phyloP scores from a whole-genome alignment of 148 eudicot genomes.

The Linanthus parryae region DNA sequence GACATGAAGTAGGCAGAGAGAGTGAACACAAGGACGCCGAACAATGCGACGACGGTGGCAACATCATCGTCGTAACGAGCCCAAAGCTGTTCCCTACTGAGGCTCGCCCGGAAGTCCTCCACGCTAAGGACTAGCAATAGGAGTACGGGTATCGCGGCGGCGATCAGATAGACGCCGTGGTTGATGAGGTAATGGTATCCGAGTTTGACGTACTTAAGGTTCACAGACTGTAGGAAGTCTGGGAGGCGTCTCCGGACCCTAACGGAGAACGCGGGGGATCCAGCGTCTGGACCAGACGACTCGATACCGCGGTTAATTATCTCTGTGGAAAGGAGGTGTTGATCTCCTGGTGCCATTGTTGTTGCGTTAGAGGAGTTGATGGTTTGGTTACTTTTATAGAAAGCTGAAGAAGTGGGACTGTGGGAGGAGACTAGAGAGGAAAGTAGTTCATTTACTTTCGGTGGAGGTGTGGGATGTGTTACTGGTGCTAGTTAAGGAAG shows the following conservation, averaged over 20 bases:
- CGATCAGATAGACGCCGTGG: conserved; percentile 69
- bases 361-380: too few relatives aligned
- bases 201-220: conserved; percentile 81
- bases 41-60: conserved; percentile 60
- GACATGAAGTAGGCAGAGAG: conserved; percentile 71
- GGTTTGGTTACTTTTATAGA: too few relatives aligned
- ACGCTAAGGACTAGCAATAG: conserved; percentile 67
- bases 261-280: conserved; percentile 69
- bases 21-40: conserved; percentile 63
- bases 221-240: conserved; percentile 78
- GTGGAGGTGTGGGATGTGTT: too few relatives aligned
- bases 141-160: conserved; percentile 68
- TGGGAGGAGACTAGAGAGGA: too few relatives aligned
- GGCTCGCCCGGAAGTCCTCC: conserved; percentile 63
- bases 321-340: conserved; percentile 62
- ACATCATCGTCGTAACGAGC: conserved; percentile 58
- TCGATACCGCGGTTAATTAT: conserved; percentile 71
- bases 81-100: conserved; percentile 66
- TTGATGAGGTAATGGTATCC: conserved; percentile 84
- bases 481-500: too few relatives aligned
- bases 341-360: conserved; percentile 45
- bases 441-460: too few relatives aligned
- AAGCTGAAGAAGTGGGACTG: too few relatives aligned
- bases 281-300: conserved; percentile 49
- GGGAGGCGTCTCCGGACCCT: conserved; percentile 74